Percentiles rank a stretch among this genome's conserved stretches.
Evolutionary conservation across 2,329 filamentous ascomycete genomes (phyloP).

Genomic region (Lasiodiplodia gonubiensis): DNA sequence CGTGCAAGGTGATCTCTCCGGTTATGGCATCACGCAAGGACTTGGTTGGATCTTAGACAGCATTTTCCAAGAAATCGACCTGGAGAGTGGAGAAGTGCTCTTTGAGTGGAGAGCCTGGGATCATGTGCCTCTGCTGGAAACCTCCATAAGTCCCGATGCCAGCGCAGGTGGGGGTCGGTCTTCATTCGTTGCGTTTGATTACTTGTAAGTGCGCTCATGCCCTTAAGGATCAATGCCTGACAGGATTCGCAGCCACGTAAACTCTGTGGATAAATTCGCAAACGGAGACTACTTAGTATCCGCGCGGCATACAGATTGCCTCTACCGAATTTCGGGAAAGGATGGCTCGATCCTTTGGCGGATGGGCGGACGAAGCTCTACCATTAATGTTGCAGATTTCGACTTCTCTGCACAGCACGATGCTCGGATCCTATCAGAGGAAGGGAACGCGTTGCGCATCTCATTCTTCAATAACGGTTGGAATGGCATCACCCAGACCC

Average conservation of each 20-base stretch:
- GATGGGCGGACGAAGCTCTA: conserved; percentile 36
- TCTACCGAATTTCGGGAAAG: conserved; percentile 37
- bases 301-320: conserved; percentile 37
- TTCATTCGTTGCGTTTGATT: background rate
- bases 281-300: conserved; percentile 39
- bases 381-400: conserved; percentile 33
- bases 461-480: conserved; percentile 60
- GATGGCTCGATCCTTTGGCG: conserved; percentile 41
- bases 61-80: conserved; percentile 51
- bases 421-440: conserved; percentile 1
- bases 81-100: conserved; percentile 48
- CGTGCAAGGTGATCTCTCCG: conserved; percentile 45
- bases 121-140: conserved; percentile 52
- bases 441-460: conserved; percentile 31
- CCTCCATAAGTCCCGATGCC: background rate
- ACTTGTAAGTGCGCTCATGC: background rate
- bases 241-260: conserved; percentile 43
- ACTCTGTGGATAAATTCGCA: conserved; percentile 48
- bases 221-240: background rate
- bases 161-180: background rate
- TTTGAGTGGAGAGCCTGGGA: conserved; percentile 66
- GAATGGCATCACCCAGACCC: conserved; percentile 32
- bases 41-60: conserved; percentile 50
- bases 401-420: conserved; percentile 23
- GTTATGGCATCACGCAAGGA: conserved; percentile 39